These are phyloP conservation scores for Colletotrichum sp. DNA, from an alignment of 2,329 filamentous ascomycete genomes.

Conservation along the genomic window DNA sequence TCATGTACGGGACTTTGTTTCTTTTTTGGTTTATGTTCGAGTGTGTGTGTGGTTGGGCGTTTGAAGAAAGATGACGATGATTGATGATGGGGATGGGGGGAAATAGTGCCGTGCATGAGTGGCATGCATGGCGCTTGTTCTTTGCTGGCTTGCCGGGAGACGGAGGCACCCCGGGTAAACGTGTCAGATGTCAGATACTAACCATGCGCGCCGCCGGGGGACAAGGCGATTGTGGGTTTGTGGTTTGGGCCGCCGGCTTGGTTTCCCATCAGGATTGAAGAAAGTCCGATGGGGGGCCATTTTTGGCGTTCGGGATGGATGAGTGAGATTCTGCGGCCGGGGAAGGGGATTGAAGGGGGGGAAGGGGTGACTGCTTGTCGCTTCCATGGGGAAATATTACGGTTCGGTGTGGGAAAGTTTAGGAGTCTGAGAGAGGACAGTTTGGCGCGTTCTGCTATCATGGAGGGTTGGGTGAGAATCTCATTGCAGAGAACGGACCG, in stretches of 20 bases:
- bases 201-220: background rate
- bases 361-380: background rate
- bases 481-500: background rate
- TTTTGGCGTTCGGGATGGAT: background rate
- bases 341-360: background rate
- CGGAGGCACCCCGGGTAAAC: background rate
- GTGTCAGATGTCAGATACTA: background rate
- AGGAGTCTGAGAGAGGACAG: background rate
- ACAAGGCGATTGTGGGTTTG: background rate
- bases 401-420: background rate
- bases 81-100: background rate
- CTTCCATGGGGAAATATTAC: background rate
- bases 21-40: background rate
- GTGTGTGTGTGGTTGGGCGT: background rate
- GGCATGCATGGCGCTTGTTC: background rate
- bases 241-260: background rate
- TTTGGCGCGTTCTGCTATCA: background rate
- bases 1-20: slow-evolving; percentile 1
- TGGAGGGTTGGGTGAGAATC: background rate
- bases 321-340: background rate
- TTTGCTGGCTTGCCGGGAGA: background rate
- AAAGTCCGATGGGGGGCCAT: background rate
- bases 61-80: background rate
- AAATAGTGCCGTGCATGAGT: background rate
- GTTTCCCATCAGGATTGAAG: background rate